Evolutionary conservation across 2,329 filamentous ascomycete genomes (phyloP).

Genomic region (Pestalotiopsis sp.): DNA sequence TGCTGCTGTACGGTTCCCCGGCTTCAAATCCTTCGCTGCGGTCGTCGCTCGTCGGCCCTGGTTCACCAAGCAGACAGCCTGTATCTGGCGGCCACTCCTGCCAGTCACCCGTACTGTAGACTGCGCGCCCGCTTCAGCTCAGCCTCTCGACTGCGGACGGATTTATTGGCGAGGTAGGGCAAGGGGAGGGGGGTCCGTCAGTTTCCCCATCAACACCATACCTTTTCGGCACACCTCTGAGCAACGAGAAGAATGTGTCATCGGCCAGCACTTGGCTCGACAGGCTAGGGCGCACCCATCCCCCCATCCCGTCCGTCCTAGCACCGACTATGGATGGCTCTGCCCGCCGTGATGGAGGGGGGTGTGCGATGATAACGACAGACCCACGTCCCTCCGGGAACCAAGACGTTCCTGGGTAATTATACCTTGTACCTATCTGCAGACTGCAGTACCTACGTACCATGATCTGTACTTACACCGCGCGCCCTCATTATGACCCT

Average conservation of each 20-base stretch:
- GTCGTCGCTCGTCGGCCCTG: background rate
- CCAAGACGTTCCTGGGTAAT: background rate
- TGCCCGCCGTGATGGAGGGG: conserved; percentile 1
- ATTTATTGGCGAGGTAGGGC: background rate
- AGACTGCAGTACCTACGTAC: background rate
- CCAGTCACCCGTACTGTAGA: conserved; percentile 6
- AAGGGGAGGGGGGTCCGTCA: background rate
- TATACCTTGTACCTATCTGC: background rate
- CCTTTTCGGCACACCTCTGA: conserved; percentile 3
- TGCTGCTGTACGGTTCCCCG: background rate
- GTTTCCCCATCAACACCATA: background rate
- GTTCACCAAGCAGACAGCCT: background rate
- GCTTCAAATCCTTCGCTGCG: background rate
- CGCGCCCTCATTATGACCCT: conserved; percentile 1
- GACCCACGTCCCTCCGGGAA: background rate
- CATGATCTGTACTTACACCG: background rate
- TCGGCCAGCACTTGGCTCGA: background rate
- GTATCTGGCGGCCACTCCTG: background rate
- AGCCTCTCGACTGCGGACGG: conserved; percentile 12
- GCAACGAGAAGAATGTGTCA: conserved; percentile 11
- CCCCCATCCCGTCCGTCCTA: background rate
- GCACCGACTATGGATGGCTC: background rate
- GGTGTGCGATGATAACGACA: conserved; percentile 1
- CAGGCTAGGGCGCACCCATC: background rate
- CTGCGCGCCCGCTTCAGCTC: background rate